Evolutionary conservation across 768 basidiomycete genomes (phyloP), one percentile per base, ranked within the genome.

Genomic region (Paxillus involutus): DNA sequence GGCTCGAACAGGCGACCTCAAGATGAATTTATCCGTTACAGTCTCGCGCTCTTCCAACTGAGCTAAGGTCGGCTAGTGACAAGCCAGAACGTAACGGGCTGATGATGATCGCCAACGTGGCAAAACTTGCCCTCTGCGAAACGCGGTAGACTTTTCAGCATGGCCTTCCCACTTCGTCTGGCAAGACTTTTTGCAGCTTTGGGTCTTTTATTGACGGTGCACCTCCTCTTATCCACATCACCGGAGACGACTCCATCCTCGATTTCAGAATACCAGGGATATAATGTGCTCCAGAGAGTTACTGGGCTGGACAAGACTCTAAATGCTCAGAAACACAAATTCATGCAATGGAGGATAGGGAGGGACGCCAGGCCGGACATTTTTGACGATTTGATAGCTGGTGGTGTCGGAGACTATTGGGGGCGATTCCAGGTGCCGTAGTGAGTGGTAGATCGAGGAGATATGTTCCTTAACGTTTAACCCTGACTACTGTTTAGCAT

Each of bases 381-480:
- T 49, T 84, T 98, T 59, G 80, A 84, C 45, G 79, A 81, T 54
- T 75, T 91, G 30, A 83, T 98, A 54, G 71, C 77, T 47, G 84
- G 90, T 63, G 96, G 96, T 14, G 81, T 87, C 40, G 64, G 77
- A 44, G 91, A 98, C 70, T 98, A 89, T 66, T 99, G 96, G 97
- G 84, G 86, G 13, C 78, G 92, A 29, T 97, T 91, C 69, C 94
- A 97, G 65, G 78, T 87, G 60, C 95, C 96, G 13, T 96, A 92
- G 91, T 92, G 63, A 68, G 89, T 79, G 5, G 10, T 36, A n/a
- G 14, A 21, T 19, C 33, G 21, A 4, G 9, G 6, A 0, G 7
- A 10, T 17, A 11, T 32, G 9, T 32, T 33, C 30, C 40, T 41
- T 40, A 21, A 21, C 21, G 21, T 3, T 21, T 21, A 6, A n/a